Conservation (phyloP, 305 asterid genomes). For the Coffea humblotiana region DNA sequence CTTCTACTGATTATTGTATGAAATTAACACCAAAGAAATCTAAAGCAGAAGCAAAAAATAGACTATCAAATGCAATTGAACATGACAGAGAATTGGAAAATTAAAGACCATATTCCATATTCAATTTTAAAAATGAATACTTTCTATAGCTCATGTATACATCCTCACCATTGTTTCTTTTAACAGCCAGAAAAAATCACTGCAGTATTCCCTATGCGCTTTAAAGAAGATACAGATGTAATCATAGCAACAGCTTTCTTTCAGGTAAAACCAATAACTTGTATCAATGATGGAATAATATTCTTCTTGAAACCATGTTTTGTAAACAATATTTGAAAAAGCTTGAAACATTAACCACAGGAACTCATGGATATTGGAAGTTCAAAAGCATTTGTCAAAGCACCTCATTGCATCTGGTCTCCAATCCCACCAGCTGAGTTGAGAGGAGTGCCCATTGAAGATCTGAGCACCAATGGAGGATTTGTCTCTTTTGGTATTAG, state of each 20-base stretch:
- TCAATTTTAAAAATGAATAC: background rate
- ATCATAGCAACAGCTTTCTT: constrained; percentile 77
- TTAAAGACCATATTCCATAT: background rate
- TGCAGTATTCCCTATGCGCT: constrained; percentile 86
- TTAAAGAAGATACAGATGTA: constrained; percentile 75
- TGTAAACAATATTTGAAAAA: background rate
- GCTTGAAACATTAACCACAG: constrained; percentile 29
- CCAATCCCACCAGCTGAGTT: constrained; percentile 86
- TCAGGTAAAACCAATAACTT: constrained; percentile 50
- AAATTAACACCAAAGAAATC: constrained; percentile 1
- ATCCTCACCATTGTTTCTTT: background rate
- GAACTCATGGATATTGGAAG: constrained; percentile 77
- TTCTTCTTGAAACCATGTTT: background rate
- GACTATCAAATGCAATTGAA: background rate
- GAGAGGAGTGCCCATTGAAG: constrained; percentile 86
- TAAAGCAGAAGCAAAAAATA: constrained; percentile 5
- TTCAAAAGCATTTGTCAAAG: constrained; percentile 50
- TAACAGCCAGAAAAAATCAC: constrained; percentile 61
- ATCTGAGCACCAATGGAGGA: constrained; percentile 83
- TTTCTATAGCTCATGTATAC: background rate
- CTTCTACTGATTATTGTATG: background rate
- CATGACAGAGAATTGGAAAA: background rate
- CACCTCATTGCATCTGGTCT: constrained; percentile 88
- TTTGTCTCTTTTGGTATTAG: constrained; percentile 78
- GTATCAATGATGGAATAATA: background rate